These are phyloP conservation scores for Tolypocladium inflatum DNA, from an alignment of 2,329 filamentous ascomycete species.

Conservation along the genomic window DNA sequence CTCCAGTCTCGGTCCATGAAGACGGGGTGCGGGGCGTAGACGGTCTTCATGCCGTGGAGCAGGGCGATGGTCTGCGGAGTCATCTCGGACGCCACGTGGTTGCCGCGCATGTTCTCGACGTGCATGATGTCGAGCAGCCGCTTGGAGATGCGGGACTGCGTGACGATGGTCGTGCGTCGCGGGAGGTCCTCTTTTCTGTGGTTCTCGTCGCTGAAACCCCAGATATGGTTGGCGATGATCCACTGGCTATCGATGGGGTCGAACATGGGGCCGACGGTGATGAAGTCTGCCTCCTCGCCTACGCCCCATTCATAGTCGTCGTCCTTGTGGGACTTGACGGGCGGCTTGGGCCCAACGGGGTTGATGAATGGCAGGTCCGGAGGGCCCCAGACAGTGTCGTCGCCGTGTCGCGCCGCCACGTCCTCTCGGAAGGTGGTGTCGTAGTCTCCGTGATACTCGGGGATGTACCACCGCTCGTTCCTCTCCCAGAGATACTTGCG, in stretches of 20 bases:
- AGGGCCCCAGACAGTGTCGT: slow-evolving; percentile 58
- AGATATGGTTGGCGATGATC: slow-evolving; percentile 60
- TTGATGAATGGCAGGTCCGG: slow-evolving; percentile 47
- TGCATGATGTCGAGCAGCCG: slow-evolving; percentile 69
- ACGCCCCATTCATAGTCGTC: slow-evolving; percentile 70
- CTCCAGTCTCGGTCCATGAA: slow-evolving; percentile 70
- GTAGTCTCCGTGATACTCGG: slow-evolving; percentile 56
- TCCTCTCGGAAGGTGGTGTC: slow-evolving; percentile 55
- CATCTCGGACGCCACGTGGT: slow-evolving; percentile 75
- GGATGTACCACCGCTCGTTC: slow-evolving; percentile 64
- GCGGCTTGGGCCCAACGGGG: slow-evolving; percentile 55
- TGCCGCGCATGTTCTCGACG: slow-evolving; percentile 61
- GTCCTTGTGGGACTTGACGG: slow-evolving; percentile 43
- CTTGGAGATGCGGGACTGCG: slow-evolving; percentile 64
- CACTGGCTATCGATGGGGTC: slow-evolving; percentile 64
- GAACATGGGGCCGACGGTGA: slow-evolving; percentile 72
- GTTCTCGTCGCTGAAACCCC: slow-evolving; percentile 48
- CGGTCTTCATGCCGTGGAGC: slow-evolving; percentile 69
- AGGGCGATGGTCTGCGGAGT: slow-evolving; percentile 63
- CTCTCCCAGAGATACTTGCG: slow-evolving; percentile 67
- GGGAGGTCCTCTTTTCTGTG: slow-evolving; percentile 49
- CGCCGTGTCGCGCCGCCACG: slow-evolving; percentile 44
- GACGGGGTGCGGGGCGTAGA: slow-evolving; percentile 69
- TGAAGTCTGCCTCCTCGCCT: slow-evolving; percentile 64
- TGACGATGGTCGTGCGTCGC: slow-evolving; percentile 68